Evolutionary conservation across 1,284 basidiomycete species (phyloP), one percentile per base, ranked within the genome.

Genomic region (Ceratobasidium theobromae): DNA sequence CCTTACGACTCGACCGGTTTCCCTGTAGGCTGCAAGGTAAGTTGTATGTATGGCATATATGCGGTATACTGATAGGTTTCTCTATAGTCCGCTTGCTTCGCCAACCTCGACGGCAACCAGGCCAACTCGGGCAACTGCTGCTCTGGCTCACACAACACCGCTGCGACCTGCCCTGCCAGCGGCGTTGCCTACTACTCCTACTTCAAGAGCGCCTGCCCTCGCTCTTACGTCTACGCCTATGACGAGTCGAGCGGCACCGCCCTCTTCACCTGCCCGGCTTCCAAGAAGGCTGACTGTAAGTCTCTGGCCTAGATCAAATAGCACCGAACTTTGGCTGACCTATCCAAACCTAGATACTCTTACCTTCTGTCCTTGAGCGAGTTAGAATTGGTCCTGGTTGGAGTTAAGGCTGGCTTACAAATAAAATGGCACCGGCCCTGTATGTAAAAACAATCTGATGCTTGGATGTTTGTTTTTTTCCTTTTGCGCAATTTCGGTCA

Each of bases 41-140:
- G 4, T 9, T n/a, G 6, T 40, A 25, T 32, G 23, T 51, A n/a
- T 23, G 27, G 6, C n/a, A 40, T 14, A 3, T 33, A 30, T 5
- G 18, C 23, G 12, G 40, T 38, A 25, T 18, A 64, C 79, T 53
- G 82, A 86, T 1, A 88, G 86, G 73, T 70, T 74, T 1, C 84
- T 58, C 18, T 48, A 23, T 25, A 64, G 58, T 64, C 58, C 23
- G 58, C 58, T 43, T 64, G 65, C 52, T 68, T 67, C 25, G 69
- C 68, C 51, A 40, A 69, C 23, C 68, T 70, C 64, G 69, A 70
- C 60, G 41, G 60, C 11, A 69, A 70, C 68, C 69, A 60, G 30
- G 69, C 43, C 66, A 69, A 74, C 65, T 72, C 71, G 11, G 52
- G 68, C 4, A 72, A 69, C 52, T 75, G 74, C 71, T 74, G 74